Evolutionary conservation across 2,329 filamentous ascomycete genomes (phyloP).

Genomic region (Exophiala lecanii-corni): DNA sequence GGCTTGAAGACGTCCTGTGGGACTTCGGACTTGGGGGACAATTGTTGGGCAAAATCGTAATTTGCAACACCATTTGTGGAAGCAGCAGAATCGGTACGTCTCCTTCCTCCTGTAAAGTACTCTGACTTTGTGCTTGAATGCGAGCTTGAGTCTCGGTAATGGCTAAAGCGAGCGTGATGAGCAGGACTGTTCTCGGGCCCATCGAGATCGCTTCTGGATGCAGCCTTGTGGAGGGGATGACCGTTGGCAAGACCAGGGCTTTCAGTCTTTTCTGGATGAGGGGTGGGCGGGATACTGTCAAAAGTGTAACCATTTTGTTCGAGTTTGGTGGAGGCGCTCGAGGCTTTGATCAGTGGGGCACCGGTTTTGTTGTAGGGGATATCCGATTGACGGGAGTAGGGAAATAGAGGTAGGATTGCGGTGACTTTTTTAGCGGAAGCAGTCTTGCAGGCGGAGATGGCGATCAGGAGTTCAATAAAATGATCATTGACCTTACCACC

Average conservation of each 20-base stretch:
- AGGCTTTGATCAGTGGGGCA: conserved; percentile 73
- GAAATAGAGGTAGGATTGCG: conserved; percentile 89
- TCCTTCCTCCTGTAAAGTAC: conserved; percentile 31
- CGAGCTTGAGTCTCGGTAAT: conserved; percentile 35
- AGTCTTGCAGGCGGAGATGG: conserved; percentile 95
- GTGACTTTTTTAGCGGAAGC: conserved; percentile 90
- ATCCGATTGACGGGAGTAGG: conserved; percentile 93
- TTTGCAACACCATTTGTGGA: conserved; percentile 51
- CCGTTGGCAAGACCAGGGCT: conserved; percentile 63
- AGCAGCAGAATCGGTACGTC: conserved; percentile 20
- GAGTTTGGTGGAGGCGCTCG: conserved; percentile 38
- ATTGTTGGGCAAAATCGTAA: conserved; percentile 46
- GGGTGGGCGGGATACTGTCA: conserved; percentile 85
- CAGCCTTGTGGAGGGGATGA: conserved; percentile 65
- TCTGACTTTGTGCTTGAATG: conserved; percentile 31
- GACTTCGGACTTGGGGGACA: conserved; percentile 8
- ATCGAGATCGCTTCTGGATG: conserved; percentile 63
- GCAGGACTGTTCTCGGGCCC: conserved; percentile 48
- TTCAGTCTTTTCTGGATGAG: conserved; percentile 65
- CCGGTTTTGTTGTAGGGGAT: conserved; percentile 95
- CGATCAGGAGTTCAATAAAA: conserved; percentile 94
- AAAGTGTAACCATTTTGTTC: conserved; percentile 66
- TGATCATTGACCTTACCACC: conserved; percentile 93
- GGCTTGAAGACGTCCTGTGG: conserved; percentile 63
- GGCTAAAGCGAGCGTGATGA: conserved; percentile 38